Conservation (phyloP, 306 rosid genomes). For the Canavalia gladiata region DNA sequence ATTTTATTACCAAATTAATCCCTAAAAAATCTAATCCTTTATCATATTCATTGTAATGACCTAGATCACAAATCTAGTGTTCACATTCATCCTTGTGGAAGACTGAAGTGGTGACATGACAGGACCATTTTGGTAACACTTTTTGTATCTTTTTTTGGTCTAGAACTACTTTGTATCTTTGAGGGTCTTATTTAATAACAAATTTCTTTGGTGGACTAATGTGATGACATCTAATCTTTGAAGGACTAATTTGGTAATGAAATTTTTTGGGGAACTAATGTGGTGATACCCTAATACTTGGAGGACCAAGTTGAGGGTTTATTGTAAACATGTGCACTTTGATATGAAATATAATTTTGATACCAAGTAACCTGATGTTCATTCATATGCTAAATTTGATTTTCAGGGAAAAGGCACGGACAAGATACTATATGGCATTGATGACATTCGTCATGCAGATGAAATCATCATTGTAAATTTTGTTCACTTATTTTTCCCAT, state of each 20-base stretch:
- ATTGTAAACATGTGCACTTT: conserved; percentile 27
- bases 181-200: not conserved
- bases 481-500: conserved; percentile 42
- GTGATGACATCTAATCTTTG: not conserved
- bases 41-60: not conserved
- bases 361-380: conserved; percentile 22
- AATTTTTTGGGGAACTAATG: not conserved
- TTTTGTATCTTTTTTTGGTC: too few species aligned
- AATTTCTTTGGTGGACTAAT: not conserved
- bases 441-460: conserved; percentile 73
- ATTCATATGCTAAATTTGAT: conserved; percentile 46
- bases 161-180: not conserved
- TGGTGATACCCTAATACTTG: not conserved
- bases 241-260: conserved; percentile 4
- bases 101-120: not conserved
- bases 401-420: conserved; percentile 79
- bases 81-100: not conserved
- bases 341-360: conserved; percentile 37
- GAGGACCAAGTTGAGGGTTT: conserved; percentile 5
- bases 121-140: not conserved
- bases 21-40: not conserved
- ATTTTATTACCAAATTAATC: not conserved
- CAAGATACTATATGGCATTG: conserved; percentile 80
- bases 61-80: too few species aligned
- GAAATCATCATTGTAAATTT: conserved; percentile 79